Evolutionary conservation across 441 rosid species (phyloP), one percentile per base, ranked within the genome.

Genomic region (Euphorbia celastroides): DNA sequence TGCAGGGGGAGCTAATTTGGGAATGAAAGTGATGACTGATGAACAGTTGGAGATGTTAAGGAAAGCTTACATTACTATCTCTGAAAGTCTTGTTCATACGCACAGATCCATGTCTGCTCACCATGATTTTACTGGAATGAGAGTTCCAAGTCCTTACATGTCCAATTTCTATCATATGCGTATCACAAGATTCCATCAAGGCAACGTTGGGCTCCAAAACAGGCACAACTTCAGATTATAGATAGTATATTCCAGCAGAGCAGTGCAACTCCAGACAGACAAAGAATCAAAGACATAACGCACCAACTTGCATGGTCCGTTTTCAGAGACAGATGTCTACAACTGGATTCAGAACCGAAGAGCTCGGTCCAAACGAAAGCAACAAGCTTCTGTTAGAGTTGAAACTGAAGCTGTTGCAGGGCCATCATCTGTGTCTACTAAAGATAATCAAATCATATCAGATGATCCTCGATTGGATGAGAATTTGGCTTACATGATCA

Each of bases 291-390:
- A 74, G 92, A 89, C 61, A 86, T 94, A 34, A 72, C 96, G 0
- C 20, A 67, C 12, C 84, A 86, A 56, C 78, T 94, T 67, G 75
- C 89, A 88, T 27, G 99, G 96, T 28, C 91, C 79, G 14, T 80
- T 89, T 55, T 78, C 90, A 0, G 97, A 89, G 75, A 81, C 87
- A 8, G 89, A 89, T 80, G 92, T 91, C 19, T 89, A 88, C 72
- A 89, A 91, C 46, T 94, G 96, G 99, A 88, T 91, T 72, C 93
- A 87, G 73, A 91, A 91, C 67, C 75, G 93, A 60, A 77, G 93
- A 51, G 97, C 96, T 62, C 82, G 96, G 62, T 79, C 86, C 0
- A 91, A 89, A 65, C 72, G 93, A 58, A 91, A 87, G 70, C 84
- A 78, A 57, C 74, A 75, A 38, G 77, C 77, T 55, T 17, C 51